Base-by-base conservation (phyloP, 2,329 filamentous ascomycete genomes). In the Rasamsonia emersonii region DNA sequence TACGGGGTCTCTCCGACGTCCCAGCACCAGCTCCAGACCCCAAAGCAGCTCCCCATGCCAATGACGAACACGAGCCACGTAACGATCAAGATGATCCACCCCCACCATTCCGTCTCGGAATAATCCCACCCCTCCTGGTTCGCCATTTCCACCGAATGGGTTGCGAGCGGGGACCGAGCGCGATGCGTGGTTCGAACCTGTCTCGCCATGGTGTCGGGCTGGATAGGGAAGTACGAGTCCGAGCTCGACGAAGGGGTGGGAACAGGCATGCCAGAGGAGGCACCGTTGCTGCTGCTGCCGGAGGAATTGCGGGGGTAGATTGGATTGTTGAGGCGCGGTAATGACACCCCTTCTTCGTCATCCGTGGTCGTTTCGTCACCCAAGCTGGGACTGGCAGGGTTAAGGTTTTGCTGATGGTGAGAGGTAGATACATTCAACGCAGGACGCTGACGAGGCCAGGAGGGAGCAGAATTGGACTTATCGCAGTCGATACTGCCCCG, bases 11-110 rank as follows among this genome's bases (percentile, higher is more conserved):
- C 86, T 27, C 89, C 89, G 2, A 96, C 89, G 64, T 96, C 89
- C 91, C 91, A 98, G 2, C 91, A 91, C 91, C 91, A 98, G 58
- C 80, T 91, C 91, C 91, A 98, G 14, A 96, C 77, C 14, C 83
- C 89, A 27, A 96, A 71, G 56, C 86, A 95, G 30, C 84, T 93
- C 32, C 91, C 91, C 83, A 98, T 96, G 18, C 91, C 91, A 1
- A 91, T 77, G 13, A 96, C 86, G 56, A 98, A 96, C 16, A 95
- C 86, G 26, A 93, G 65, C 91, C 93, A 98, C 0, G 93, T 98
- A 28, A 85, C 80, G 24, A 82, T 65, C 18, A 98, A 67, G 28
- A 98, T 81, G 5, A 94, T 80, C 86, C 89, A 98, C 1, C 91
- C 91, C 89, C 91, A 98, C 79, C 85, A 93, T 49, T 91, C 88